These are phyloP conservation scores for Botrytis fabae DNA, from an alignment of 2,329 filamentous ascomycete genomes.

Conservation along the genomic window DNA sequence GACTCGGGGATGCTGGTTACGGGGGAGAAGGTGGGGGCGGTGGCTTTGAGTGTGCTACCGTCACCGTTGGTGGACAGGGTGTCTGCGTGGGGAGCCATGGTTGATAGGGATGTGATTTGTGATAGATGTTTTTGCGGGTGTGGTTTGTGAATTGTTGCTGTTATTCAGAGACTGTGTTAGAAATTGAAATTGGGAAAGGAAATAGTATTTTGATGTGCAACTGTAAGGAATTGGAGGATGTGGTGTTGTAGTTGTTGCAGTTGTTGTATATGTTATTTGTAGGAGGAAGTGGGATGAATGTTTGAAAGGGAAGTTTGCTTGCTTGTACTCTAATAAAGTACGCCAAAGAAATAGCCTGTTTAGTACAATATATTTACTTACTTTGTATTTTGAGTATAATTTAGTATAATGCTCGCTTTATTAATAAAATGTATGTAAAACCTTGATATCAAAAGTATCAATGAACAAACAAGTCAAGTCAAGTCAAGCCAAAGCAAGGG, in stretches of 20 bases:
- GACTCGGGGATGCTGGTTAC: conserved; percentile 33
- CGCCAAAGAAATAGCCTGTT: background rate
- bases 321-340: background rate
- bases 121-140: background rate
- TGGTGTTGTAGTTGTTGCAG: background rate
- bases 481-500: background rate
- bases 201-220: background rate
- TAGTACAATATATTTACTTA: background rate
- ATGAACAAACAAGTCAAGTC: background rate
- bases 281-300: background rate
- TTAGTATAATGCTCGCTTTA: background rate
- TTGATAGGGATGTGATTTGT: background rate
- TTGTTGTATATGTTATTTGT: background rate
- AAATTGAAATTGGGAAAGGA: background rate
- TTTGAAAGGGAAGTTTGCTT: background rate
- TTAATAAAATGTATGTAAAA: background rate
- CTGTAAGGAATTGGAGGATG: background rate
- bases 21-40: conserved; percentile 40
- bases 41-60: conserved; percentile 43
- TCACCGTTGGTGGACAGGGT: conserved; percentile 32
- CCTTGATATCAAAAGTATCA: background rate
- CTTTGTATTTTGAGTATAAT: background rate
- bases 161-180: background rate
- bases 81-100: conserved; percentile 62
- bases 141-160: background rate